A percentile compares a stretch with the other conserved stretches of the same genome.
These are phyloP conservation scores for Sedum album DNA, from an alignment of 164 flowering plant genomes.

Conservation along the genomic window DNA sequence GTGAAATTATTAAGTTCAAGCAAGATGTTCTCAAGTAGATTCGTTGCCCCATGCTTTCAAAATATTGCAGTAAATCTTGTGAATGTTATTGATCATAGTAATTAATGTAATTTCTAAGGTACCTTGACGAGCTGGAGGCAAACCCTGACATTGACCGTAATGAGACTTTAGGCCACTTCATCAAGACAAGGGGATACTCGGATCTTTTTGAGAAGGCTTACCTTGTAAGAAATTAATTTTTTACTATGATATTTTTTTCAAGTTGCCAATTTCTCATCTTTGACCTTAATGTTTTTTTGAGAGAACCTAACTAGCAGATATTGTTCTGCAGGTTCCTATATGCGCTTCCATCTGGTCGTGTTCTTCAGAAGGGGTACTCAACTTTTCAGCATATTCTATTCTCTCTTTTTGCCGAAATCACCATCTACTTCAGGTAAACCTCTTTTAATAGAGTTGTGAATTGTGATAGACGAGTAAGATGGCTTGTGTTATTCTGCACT, in stretches of 20 bases:
- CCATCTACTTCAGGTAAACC: slow-evolving; percentile 78
- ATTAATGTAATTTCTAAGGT: slow-evolving; percentile 26
- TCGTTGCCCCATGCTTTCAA: neutral
- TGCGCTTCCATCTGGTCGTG: slow-evolving; percentile 95
- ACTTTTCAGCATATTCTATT: slow-evolving; percentile 76
- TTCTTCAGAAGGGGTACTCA: slow-evolving; percentile 65
- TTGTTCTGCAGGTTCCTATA: slow-evolving; percentile 50
- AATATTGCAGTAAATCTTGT: neutral
- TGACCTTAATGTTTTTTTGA: neutral
- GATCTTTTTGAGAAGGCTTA: slow-evolving; percentile 79
- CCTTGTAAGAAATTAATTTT: slow-evolving; percentile 46
- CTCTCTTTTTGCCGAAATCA: slow-evolving; percentile 92
- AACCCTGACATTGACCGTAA: slow-evolving; percentile 72
- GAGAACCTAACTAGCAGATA: neutral
- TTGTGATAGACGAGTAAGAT: neutral
- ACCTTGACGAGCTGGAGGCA: slow-evolving; percentile 64
- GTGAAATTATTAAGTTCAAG: slow-evolving; percentile 73
- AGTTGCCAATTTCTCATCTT: neutral
- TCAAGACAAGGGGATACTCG: slow-evolving; percentile 68
- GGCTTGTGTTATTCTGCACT: too few species aligned
- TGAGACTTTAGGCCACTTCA: slow-evolving; percentile 75
- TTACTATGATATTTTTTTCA: neutral
- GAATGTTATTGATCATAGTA: neutral
- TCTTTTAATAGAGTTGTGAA: neutral
- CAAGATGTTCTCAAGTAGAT: slow-evolving; percentile 54